These are phyloP conservation scores for Chytriomyces hyalinus DNA, from an alignment of 192 early-diverging fungal species.

Conservation along the genomic window DNA sequence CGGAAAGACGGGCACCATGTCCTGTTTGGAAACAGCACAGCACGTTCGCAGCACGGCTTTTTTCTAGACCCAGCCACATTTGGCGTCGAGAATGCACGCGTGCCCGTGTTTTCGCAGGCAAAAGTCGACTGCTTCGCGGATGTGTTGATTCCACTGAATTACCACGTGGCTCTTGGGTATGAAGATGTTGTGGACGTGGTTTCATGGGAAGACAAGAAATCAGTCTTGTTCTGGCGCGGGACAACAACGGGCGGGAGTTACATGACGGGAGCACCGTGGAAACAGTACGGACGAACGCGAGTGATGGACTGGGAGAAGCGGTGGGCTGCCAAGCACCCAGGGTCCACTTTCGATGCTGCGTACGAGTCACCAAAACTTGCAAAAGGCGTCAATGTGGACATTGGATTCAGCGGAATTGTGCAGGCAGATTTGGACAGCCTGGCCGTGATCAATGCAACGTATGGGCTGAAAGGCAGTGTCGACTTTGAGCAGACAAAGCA, in stretches of 20 bases:
- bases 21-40: neutral
- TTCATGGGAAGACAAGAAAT: conserved; percentile 21
- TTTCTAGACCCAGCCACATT: conserved; percentile 16
- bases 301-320: conserved; percentile 8
- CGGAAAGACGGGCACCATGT: neutral
- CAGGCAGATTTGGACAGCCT: neutral
- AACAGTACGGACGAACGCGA: conserved; percentile 1
- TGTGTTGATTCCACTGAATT: conserved; percentile 17
- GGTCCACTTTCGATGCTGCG: neutral
- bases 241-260: conserved; percentile 11
- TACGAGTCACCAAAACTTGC: no score
- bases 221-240: conserved; percentile 16
- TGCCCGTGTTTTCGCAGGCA: conserved; percentile 18
- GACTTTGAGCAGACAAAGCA: conserved; percentile 22
- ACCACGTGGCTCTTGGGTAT: neutral
- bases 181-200: conserved; percentile 6
- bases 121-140: conserved; percentile 21
- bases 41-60: conserved; percentile 13
- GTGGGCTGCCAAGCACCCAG: neutral
- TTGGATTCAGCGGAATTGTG: conserved; percentile 6
- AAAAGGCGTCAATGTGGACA: neutral
- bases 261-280: neutral
- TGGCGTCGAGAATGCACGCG: neutral
- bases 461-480: conserved; percentile 14
- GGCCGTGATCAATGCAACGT: neutral